These are phyloP conservation scores for Cercospora beticola DNA, from an alignment of 2,329 filamentous ascomycete genomes.

Conservation along the genomic window DNA sequence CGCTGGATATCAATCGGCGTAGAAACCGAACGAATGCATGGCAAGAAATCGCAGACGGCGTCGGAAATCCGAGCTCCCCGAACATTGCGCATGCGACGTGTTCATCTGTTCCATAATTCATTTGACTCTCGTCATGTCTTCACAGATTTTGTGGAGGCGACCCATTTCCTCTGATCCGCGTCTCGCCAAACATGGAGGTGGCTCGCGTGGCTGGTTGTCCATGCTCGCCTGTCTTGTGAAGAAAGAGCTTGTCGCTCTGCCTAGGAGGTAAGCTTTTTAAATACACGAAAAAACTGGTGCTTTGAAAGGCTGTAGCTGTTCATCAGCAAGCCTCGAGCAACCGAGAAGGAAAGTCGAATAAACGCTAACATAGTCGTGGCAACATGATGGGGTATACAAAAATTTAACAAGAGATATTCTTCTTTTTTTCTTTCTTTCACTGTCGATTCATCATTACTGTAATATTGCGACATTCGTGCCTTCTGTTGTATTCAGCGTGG, in stretches of 20 bases:
- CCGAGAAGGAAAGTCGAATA: too few relatives aligned
- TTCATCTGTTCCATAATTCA: not conserved
- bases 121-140: not conserved
- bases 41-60: not conserved
- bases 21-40: too few relatives aligned
- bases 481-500: constrained; percentile 18
- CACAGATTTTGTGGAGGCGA: not conserved
- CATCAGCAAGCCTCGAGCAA: too few relatives aligned
- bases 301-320: not conserved
- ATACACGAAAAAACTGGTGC: not conserved
- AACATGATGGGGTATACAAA: constrained; percentile 1
- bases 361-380: not conserved
- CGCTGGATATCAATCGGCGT: too few relatives aligned
- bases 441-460: constrained; percentile 17
- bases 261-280: not conserved
- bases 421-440: constrained; percentile 15
- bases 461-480: constrained; percentile 32
- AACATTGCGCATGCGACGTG: not conserved
- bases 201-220: not conserved
- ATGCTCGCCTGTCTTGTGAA: not conserved
- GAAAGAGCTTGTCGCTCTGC: not conserved
- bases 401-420: too few relatives aligned
- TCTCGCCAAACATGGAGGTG: not conserved
- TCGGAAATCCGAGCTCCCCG: not conserved
- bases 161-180: not conserved